Evolutionary conservation across 2,329 filamentous ascomycete genomes (phyloP).

Genomic region (Pleochaeta shiraiana): DNA sequence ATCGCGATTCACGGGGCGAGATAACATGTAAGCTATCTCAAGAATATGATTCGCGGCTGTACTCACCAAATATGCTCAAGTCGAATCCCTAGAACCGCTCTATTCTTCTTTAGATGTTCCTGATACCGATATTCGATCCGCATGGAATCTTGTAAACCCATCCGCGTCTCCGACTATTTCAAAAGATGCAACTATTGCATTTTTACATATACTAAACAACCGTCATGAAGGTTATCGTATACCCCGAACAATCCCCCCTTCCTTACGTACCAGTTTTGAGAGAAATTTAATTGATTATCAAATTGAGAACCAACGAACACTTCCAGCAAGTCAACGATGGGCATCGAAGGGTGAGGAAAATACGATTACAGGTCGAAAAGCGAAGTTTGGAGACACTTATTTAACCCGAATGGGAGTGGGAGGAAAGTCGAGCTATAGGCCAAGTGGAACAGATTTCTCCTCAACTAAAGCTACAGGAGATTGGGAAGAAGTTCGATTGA

Average conservation of each 20-base stretch:
- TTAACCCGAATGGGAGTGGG: constrained; percentile 66
- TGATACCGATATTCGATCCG: constrained; percentile 64
- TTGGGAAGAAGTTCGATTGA: constrained; percentile 91
- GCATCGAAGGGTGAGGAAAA: constrained; percentile 56
- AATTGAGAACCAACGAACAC: constrained; percentile 47
- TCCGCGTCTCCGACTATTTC: constrained; percentile 64
- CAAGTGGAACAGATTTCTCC: constrained; percentile 77
- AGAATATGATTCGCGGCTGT: not conserved
- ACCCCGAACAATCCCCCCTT: constrained; percentile 74
- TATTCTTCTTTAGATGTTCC: constrained; percentile 62
- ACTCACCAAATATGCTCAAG: constrained; percentile 23
- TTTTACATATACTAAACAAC: constrained; percentile 92
- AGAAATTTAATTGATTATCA: constrained; percentile 95
- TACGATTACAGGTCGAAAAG: constrained; percentile 72
- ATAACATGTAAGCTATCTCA: constrained; percentile 40
- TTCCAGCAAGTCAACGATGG: constrained; percentile 50
- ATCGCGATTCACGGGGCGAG: constrained; percentile 70
- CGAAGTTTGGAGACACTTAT: constrained; percentile 95
- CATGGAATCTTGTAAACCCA: constrained; percentile 96
- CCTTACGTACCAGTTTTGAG: constrained; percentile 80
- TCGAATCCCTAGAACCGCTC: constrained; percentile 57
- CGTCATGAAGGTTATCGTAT: constrained; percentile 90
- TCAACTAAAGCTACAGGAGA: constrained; percentile 68
- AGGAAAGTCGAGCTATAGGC: constrained; percentile 55
- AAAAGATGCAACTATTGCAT: constrained; percentile 86